Base-by-base conservation (phyloP, 176 grass and related monocot species). In the Urochloa ruziziensis region DNA sequence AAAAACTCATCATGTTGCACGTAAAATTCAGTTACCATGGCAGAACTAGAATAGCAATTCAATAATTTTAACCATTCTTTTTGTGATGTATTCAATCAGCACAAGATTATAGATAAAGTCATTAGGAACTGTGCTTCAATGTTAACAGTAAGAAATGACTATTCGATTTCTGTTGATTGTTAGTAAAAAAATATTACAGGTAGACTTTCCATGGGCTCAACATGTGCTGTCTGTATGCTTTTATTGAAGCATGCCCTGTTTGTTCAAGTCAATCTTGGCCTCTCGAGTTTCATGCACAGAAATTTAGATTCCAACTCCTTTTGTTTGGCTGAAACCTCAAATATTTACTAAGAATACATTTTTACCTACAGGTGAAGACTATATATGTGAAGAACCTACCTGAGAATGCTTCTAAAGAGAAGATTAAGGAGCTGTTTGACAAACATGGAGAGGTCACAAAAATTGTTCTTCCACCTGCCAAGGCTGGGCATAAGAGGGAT, bases 361-460 rank as follows among this genome's bases (percentile, higher is more conserved):
- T 66, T 29, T 17, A 30, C 73, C 54, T 3, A 3, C 87, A 99
- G 93, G 96, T 99, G 40, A 99, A 99, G 76, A 94, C 93, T 60
- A 88, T 99, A 80, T 99, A 99, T 74, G 86, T 99, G 86, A 99
- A 96, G 83, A 99, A 99, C 80, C 78, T 99, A 29, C 96, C 96
- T 29, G 96, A 99, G 70, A 86, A 95, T 89, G 90, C 75, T 75
- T 91, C 85, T 9, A 90, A 93, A 79, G 96, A 99, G 58, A 94
- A 84, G 73, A 73, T 99, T 29, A 96, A 94, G 87, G 96, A 99
- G 32, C 67, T 99, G 35, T 99, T 99, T 46, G 93, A 99, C 86
- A 69, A 33, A 32, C 85, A 96, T 85, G 96, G 96, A 62, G 96
- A 99, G 64, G 77, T 99, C 49, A 94, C 91, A 70, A 99, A 94